A percentile compares a stretch with the other conserved stretches of the same genome.
phyloP scores from a whole-genome alignment of 208 protist species.

The Willaertia magna region DNA sequence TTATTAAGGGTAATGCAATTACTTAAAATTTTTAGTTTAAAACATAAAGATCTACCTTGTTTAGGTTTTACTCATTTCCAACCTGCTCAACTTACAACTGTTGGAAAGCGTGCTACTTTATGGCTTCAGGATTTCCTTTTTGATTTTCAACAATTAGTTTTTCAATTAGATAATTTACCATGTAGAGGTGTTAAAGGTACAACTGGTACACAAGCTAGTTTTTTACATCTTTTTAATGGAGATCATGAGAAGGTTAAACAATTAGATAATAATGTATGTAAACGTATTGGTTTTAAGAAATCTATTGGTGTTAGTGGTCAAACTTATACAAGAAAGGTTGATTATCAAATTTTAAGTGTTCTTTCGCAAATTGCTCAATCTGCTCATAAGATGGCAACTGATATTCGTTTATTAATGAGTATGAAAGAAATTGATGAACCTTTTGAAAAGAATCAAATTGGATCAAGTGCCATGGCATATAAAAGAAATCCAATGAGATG shows the following conservation, averaged over 20 bases:
- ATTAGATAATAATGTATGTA: constrained; percentile 31
- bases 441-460: constrained; percentile 43
- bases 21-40: not conserved
- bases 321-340: constrained; percentile 42
- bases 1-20: not conserved
- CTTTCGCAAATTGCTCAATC: constrained; percentile 26
- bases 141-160: constrained; percentile 26
- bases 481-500: constrained; percentile 54
- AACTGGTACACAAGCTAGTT: constrained; percentile 44
- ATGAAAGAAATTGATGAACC: constrained; percentile 49
- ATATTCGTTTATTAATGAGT: constrained; percentile 42
- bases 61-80: constrained; percentile 49
- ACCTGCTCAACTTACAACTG: constrained; percentile 47
- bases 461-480: constrained; percentile 49
- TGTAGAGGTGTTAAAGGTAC: constrained; percentile 38
- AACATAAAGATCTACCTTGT: constrained; percentile 25
- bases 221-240: constrained; percentile 38
- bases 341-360: constrained; percentile 25
- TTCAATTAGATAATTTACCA: constrained; percentile 9
- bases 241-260: constrained; percentile 30
- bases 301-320: constrained; percentile 34
- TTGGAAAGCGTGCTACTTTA: constrained; percentile 42
- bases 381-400: constrained; percentile 40
- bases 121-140: constrained; percentile 43
- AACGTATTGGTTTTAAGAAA: constrained; percentile 33